Conservation (phyloP, 345 rosid genomes). For the Corchorus olitorius region DNA sequence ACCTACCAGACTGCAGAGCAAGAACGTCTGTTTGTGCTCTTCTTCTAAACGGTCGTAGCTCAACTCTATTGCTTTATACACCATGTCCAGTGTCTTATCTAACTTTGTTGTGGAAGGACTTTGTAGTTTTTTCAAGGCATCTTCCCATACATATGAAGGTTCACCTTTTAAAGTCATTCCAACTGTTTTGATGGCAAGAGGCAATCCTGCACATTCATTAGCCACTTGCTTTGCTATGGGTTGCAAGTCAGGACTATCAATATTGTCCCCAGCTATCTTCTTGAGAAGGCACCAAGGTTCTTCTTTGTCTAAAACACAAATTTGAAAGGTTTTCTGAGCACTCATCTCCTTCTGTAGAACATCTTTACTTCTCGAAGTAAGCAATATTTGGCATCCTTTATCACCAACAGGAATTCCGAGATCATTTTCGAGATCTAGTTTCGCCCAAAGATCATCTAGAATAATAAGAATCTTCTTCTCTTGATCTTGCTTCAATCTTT, state of each 20-base stretch:
- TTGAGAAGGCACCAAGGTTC: no score
- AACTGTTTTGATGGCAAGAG: no score
- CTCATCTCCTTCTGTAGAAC: no score
- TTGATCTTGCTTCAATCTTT: neutral
- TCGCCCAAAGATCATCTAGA: neutral
- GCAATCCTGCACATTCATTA: no score
- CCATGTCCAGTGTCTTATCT: neutral
- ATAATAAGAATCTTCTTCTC: neutral
- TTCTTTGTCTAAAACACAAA: no score
- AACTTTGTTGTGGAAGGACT: neutral
- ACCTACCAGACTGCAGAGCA: slow-evolving; percentile 13
- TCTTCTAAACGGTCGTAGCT: slow-evolving; percentile 3
- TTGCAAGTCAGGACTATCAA: no score
- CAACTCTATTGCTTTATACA: neutral
- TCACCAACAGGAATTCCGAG: neutral
- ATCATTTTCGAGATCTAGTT: neutral
- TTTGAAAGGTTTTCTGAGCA: no score
- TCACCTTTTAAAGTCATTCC: slow-evolving; percentile 3
- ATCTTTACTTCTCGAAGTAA: no score
- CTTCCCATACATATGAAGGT: slow-evolving; percentile 15
- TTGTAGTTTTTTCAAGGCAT: slow-evolving; percentile 4
- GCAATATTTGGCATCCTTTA: slow-evolving; percentile 8
- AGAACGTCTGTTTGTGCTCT: slow-evolving; percentile 16
- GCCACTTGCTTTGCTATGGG: no score
- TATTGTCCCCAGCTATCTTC: no score